Evolutionary conservation across 163 green algal species (phyloP), one percentile per base, ranked within the genome.

Genomic region (Chlorella variabilis): DNA sequence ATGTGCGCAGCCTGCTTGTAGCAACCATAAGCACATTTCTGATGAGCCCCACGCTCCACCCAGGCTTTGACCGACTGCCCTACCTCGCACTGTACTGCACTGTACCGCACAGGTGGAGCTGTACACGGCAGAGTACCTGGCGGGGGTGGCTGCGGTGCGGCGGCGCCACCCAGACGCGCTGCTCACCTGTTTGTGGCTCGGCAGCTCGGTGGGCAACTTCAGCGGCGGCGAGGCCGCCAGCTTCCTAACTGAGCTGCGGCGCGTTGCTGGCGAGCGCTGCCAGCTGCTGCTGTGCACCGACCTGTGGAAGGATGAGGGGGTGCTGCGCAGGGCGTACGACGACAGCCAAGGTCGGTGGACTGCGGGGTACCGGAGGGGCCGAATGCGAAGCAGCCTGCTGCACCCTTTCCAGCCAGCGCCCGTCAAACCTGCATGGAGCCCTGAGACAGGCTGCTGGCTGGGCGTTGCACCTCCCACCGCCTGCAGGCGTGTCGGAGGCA

Each of bases 171-270:
- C 87, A 0, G 54, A 61, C 36, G 62, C 51, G 31, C 51, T 71
- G 25, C 83, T 92, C 42, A 87, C 59, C 67, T 7, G 88, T 25
- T 84, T 92, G 36, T 92, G 88, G 88, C 84, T 92, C 36, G 88
- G 88, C 68, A 88, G 77, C 71, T 86, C 77, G 4, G 82, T 93
- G 11, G 86, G 90, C 42, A 93, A 91, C 73, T 87, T 93, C 66
- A 75, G 58, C 33, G 21, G 39, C 3, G 61, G 51, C 11, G 83
- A 89, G 34, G 76, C 81, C 9, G 49, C 87, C 56, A 23, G 66
- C 21, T 89, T 91, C 17, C 78, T 92, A 54, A 4, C 31, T 2
- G 69, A 39, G 25, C 56, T 89, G 41, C 41, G 27, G 21, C 33
- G 5, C 25, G 38, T 58, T 9, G 75, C 76, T 3, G 71, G 81